Evolutionary conservation across 179 eudicot genomes (phyloP).

Genomic region (Beta lomatogona): DNA sequence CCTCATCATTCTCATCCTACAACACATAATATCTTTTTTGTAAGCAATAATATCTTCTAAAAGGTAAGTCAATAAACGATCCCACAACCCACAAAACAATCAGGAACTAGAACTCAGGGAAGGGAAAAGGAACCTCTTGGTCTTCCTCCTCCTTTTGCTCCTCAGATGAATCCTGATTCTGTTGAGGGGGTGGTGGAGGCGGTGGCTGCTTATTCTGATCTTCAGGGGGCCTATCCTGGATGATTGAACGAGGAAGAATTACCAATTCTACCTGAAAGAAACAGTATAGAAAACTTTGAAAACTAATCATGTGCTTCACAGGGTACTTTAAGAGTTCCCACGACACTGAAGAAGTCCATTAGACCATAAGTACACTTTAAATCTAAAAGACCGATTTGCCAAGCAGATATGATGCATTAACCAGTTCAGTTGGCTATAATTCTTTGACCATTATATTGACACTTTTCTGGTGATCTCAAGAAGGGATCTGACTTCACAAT

Average conservation of each 20-base stretch:
- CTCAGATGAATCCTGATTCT: conserved; percentile 84
- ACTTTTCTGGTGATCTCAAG: conserved; percentile 1
- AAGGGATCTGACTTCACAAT: background rate
- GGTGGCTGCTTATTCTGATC: conserved; percentile 91
- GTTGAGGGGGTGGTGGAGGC: conserved; percentile 99
- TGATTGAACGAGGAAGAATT: conserved; percentile 90
- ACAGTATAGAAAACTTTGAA: conserved; percentile 12
- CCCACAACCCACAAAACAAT: conserved; percentile 3
- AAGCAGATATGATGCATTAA: background rate
- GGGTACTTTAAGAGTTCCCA: background rate
- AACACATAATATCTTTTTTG: conserved; percentile 13
- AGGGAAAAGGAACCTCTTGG: conserved; percentile 57
- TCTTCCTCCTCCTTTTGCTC: conserved; percentile 66
- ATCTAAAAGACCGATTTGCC: background rate
- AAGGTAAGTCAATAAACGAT: conserved; percentile 7
- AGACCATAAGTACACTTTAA: background rate
- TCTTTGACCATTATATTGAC: background rate
- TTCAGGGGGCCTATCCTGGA: conserved; percentile 78
- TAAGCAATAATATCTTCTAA: background rate
- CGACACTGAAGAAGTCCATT: background rate
- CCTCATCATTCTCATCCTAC: conserved; percentile 65
- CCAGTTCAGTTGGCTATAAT: background rate
- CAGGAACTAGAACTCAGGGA: conserved; percentile 7
- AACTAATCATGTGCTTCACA: background rate
- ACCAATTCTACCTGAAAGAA: conserved; percentile 86